Percentiles rank a stretch among this genome's conserved stretches.
Evolutionary conservation across 345 rosid genomes (phyloP).

Genomic region (Citropsis articulata): DNA sequence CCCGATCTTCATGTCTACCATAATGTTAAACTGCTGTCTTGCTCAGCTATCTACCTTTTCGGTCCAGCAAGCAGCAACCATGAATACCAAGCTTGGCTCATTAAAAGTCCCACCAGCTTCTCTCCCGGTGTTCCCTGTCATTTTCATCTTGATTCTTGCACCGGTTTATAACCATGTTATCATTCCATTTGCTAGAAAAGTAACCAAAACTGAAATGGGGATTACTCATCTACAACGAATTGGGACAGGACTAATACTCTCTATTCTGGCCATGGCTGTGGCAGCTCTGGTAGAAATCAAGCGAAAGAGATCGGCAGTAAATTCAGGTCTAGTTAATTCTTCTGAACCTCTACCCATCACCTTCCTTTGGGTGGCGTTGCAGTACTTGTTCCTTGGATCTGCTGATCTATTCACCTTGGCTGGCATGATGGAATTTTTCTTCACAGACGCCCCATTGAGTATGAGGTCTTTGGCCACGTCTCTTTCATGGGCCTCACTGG

Average conservation of each 20-base stretch:
- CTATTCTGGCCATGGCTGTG: constrained; percentile 71
- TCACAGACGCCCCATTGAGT: constrained; percentile 74
- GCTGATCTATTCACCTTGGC: constrained; percentile 91
- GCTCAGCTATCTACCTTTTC: constrained; percentile 95
- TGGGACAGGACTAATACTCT: constrained; percentile 72
- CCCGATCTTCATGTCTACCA: constrained; percentile 82
- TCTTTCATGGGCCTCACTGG: constrained; percentile 91
- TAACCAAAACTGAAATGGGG: constrained; percentile 65
- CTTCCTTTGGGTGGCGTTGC: constrained; percentile 86
- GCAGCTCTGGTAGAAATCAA: constrained; percentile 79
- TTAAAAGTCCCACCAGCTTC: constrained; percentile 83
- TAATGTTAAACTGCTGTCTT: constrained; percentile 89
- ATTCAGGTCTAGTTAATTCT: constrained; percentile 34
- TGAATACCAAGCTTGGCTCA: constrained; percentile 74
- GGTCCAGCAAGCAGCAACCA: constrained; percentile 87
- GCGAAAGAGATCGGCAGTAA: constrained; percentile 43
- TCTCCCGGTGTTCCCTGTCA: constrained; percentile 77
- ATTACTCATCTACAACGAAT: constrained; percentile 77
- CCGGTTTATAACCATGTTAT: constrained; percentile 66
- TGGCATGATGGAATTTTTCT: constrained; percentile 93
- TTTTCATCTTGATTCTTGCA: constrained; percentile 76
- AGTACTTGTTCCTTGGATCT: constrained; percentile 90
- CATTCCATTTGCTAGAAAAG: constrained; percentile 57
- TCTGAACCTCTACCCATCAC: constrained; percentile 69
- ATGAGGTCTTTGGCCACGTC: constrained; percentile 92